Percentiles rank a stretch among this genome's conserved stretches.
Conservation (phyloP, 495 filamentous ascomycete genomes). For the Filosporella fistucella region DNA sequence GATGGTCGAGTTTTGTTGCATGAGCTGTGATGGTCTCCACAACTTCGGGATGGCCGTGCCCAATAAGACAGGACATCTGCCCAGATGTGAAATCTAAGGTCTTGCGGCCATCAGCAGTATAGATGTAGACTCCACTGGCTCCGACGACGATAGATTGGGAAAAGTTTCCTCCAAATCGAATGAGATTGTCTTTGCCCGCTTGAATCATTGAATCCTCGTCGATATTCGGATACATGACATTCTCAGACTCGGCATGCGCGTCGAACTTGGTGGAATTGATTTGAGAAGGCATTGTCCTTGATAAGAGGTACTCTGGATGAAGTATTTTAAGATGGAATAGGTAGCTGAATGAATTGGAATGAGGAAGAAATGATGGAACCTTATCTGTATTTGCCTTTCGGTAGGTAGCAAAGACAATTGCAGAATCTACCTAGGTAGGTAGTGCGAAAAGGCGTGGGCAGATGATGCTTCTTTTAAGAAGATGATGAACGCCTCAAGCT, state of each 20-base stretch:
- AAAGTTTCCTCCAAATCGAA: slow-evolving; percentile 10
- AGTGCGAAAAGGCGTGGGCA: too few species aligned
- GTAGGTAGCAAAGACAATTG: too few species aligned
- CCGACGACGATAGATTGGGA: slow-evolving; percentile 6
- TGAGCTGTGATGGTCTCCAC: slow-evolving; percentile 32
- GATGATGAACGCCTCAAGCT: too few species aligned
- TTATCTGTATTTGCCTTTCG: too few species aligned
- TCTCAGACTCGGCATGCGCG: neutral
- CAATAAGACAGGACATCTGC: slow-evolving; percentile 44
- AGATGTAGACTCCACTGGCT: slow-evolving; percentile 9
- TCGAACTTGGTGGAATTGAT: neutral
- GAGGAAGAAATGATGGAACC: too few species aligned
- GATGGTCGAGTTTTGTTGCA: slow-evolving; percentile 34
- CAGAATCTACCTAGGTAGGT: too few species aligned
- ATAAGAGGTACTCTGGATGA: too few species aligned
- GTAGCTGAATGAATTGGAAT: too few species aligned
- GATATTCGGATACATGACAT: slow-evolving; percentile 4
- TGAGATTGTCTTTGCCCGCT: slow-evolving; percentile 4
- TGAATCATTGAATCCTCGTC: neutral
- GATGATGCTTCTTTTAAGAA: too few species aligned
- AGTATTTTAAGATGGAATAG: too few species aligned
- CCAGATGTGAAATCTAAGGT: slow-evolving; percentile 60
- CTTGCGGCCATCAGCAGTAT: slow-evolving; percentile 50
- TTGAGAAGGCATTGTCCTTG: slow-evolving; percentile 2
- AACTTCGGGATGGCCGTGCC: slow-evolving; percentile 40